Evolutionary conservation across 129 eudicot species (phyloP), one percentile per base, ranked within the genome.

Genomic region (Flaveria bidentis): DNA sequence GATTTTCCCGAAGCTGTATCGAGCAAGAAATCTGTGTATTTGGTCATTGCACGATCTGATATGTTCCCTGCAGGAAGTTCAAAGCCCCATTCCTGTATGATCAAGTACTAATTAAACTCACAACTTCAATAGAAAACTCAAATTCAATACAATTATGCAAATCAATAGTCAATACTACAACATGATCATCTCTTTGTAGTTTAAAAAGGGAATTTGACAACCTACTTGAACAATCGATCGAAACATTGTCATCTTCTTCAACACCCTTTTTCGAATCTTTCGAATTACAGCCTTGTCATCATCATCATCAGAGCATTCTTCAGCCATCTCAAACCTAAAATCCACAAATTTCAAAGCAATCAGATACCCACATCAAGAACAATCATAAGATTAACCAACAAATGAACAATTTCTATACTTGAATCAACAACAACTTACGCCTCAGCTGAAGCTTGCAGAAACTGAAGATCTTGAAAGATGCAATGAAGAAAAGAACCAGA

Each of bases 271-370:
- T 74, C 88, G 67, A 50, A 87, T 53, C 76, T 87, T 87, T 41
- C 18, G 74, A 78, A 87, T 87, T 44, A 82, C 86, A 58, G 74
- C 49, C 44, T 84, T 87, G 26, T 87, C 91, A 11, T 87, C 91
- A 17, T 87, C 91, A 72, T 87, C 91, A 75, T 87, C 91, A 23
- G 91, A 84, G 50, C 57, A 84, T 33, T 84, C 91, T 75, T 87
- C 91, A 8, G 91, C 91, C 82, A 78, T 73, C 70, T 87, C 91
- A 75, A 78, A 87, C 62, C 91, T 87, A 58, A 65, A 69, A 33
- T 25, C 5, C 64, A 62, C 53, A 62, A 30, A 67, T 58, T 36
- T n/a, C 5, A 33, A 66, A 74, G n/a, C 55, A 51, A 66, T 69
- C 30, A 67, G 28, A 28, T 39, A 44, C 74, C 47, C 63, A 80